Percentiles rank a stretch among this genome's conserved stretches.
Conservation (phyloP, 352 stramenopile species). For the Elongisporangium anandrum region DNA sequence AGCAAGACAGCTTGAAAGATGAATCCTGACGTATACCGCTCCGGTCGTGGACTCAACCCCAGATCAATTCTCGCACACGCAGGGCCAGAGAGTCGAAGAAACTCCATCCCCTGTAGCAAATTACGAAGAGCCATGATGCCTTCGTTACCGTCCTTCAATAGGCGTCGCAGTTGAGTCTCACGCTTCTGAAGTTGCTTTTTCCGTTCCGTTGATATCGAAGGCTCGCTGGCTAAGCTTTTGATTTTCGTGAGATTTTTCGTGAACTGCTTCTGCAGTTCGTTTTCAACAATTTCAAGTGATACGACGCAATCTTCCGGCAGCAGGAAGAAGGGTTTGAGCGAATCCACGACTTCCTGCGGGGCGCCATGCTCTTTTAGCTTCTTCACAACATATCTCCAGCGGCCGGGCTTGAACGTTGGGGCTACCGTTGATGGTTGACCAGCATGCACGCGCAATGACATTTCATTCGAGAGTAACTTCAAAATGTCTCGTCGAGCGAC, state of each 20-base stretch:
- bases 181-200: conserved; percentile 63
- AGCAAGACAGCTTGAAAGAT: conserved; percentile 82
- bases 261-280: conserved; percentile 62
- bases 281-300: conserved; percentile 62
- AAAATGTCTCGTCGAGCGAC: conserved; percentile 61
- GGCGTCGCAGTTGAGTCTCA: conserved; percentile 48
- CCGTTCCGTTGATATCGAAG: conserved; percentile 15
- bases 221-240: background rate
- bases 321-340: conserved; percentile 70
- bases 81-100: conserved; percentile 47
- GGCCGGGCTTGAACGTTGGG: conserved; percentile 55
- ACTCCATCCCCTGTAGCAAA: conserved; percentile 72
- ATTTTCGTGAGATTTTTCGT: conserved; percentile 30
- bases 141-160: conserved; percentile 71
- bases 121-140: conserved; percentile 55
- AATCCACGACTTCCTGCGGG: conserved; percentile 39
- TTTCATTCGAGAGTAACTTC: conserved; percentile 72
- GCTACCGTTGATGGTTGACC: conserved; percentile 52
- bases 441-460: conserved; percentile 59
- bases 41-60: conserved; percentile 65
- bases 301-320: conserved; percentile 58
- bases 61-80: conserved; percentile 72
- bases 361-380: conserved; percentile 63
- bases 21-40: conserved; percentile 76
- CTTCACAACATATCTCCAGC: conserved; percentile 72